Evolutionary conservation across 2,329 filamentous ascomycete species (phyloP), one percentile per base, ranked within the genome.

Genomic region (Bisporella sp.): DNA sequence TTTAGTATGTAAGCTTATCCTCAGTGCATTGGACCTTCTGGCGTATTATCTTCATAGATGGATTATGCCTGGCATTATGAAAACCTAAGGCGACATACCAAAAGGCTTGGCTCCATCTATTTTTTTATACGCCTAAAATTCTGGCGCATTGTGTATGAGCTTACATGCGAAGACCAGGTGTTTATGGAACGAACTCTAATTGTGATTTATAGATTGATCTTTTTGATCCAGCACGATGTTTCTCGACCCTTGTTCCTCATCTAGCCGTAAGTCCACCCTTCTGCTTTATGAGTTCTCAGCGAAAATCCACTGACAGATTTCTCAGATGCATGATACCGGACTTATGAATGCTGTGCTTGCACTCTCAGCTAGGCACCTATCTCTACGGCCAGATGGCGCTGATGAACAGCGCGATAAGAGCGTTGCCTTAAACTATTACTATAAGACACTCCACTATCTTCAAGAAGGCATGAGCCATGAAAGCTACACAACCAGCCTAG

Each of bases 361-460:
- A 9, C 35, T n/a, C 35, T n/a, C 8, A 37, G 35, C 35, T 37
- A 21, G 21, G 21, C 21, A 21, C 21, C 21, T 21, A 21, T 21
- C 21, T 21, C 21, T 21, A 21, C 21, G 21, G 21, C 21, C 21
- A 21, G 21, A 21, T 21, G 21, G 21, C 21, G 21, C 21, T 21
- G 3, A 21, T 21, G 35, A 4, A 37, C 35, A 4, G 35, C 57
- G 47, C 60, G 56, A 73, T 40, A 67, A 65, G 5, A 68, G 70
- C 57, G 54, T 66, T 54, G 64, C 71, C 35, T 64, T 71, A 42
- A 76, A 75, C 51, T 84, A 82, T 53, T 84, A 84, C 59, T 78
- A 81, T 57, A 78, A 84, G 58, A 82, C 79, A 0, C 66, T 84
- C 0, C 76, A 79, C 46, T 84, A 84, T 53, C 67, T 84, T 0